These are phyloP conservation scores for Aspergillus niger DNA, from an alignment of 2,329 filamentous ascomycete species.

Conservation along the genomic window DNA sequence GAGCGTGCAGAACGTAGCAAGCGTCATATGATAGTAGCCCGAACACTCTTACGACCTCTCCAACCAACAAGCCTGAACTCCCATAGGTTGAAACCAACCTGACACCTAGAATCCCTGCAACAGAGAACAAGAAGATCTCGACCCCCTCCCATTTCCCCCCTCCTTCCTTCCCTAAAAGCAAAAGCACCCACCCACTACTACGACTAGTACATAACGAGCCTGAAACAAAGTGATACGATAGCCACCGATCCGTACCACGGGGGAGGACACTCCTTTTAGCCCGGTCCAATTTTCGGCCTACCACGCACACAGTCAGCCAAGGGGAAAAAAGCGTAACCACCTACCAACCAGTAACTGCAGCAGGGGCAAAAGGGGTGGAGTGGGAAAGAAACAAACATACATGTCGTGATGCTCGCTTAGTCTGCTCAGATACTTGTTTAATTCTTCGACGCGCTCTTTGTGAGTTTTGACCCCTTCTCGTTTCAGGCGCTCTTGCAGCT, in stretches of 20 bases:
- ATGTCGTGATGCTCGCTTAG: conserved; percentile 98
- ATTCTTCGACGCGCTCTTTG: conserved; percentile 91
- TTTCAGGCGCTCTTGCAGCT: conserved; percentile 80
- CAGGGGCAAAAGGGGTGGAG: not conserved
- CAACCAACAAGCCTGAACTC: not conserved
- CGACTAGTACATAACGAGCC: not conserved
- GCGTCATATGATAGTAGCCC: conserved; percentile 10
- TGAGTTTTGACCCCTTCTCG: conserved; percentile 92
- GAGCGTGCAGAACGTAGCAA: conserved; percentile 22
- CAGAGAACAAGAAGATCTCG: not conserved
- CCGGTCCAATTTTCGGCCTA: conserved; percentile 46
- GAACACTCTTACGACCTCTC: not conserved
- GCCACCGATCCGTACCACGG: not conserved
- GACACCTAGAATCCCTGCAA: not conserved
- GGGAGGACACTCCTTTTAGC: conserved; percentile 27
- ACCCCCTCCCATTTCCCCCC: not conserved
- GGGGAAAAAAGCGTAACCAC: not conserved
- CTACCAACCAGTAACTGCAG: not conserved
- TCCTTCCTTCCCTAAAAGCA: not conserved
- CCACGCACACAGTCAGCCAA: not conserved
- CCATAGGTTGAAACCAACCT: conserved; percentile 1
- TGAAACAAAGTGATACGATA: conserved; percentile 1
- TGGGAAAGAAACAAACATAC: conserved; percentile 45
- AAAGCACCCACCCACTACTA: not conserved
- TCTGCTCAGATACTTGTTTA: conserved; percentile 89